Conservation (phyloP, 2,329 filamentous ascomycete genomes). For the Monilinia laxa region DNA sequence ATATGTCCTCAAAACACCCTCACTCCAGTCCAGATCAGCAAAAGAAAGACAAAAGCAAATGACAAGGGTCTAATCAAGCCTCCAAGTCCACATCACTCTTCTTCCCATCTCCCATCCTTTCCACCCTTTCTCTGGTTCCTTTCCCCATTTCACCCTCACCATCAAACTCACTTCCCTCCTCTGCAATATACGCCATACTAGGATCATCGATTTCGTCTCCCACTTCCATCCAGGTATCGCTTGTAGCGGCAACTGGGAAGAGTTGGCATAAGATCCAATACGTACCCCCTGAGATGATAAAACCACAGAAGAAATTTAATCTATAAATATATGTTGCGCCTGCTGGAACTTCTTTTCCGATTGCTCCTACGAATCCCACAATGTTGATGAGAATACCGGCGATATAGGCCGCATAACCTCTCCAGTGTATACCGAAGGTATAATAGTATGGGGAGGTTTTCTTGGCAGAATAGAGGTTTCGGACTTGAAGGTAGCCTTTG, state of each 20-base stretch:
- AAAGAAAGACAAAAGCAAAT: background rate
- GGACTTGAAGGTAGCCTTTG: slow-evolving; percentile 75
- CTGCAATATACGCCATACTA: slow-evolving; percentile 33
- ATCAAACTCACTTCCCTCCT: slow-evolving; percentile 28
- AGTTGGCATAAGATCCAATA: slow-evolving; percentile 72
- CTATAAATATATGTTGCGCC: slow-evolving; percentile 86
- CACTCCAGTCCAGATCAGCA: background rate
- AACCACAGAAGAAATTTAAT: slow-evolving; percentile 85
- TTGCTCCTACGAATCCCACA: slow-evolving; percentile 82
- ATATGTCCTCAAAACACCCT: slow-evolving; percentile 1
- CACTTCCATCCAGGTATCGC: slow-evolving; percentile 75
- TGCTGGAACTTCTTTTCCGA: slow-evolving; percentile 68
- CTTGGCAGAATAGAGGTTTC: slow-evolving; percentile 74
- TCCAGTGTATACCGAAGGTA: slow-evolving; percentile 73
- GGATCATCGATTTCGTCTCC: slow-evolving; percentile 59
- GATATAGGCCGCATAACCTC: slow-evolving; percentile 80
- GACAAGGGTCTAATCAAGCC: background rate
- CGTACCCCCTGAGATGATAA: slow-evolving; percentile 62
- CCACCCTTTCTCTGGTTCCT: background rate
- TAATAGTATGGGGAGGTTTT: slow-evolving; percentile 70
- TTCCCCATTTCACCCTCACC: slow-evolving; percentile 13
- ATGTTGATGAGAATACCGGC: slow-evolving; percentile 85
- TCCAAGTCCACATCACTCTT: slow-evolving; percentile 16
- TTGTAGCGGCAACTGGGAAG: slow-evolving; percentile 71
- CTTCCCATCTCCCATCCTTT: background rate